Evolutionary conservation across 2,329 filamentous ascomycete genomes (phyloP).

Genomic region (Coleophoma eucalyptorum): DNA sequence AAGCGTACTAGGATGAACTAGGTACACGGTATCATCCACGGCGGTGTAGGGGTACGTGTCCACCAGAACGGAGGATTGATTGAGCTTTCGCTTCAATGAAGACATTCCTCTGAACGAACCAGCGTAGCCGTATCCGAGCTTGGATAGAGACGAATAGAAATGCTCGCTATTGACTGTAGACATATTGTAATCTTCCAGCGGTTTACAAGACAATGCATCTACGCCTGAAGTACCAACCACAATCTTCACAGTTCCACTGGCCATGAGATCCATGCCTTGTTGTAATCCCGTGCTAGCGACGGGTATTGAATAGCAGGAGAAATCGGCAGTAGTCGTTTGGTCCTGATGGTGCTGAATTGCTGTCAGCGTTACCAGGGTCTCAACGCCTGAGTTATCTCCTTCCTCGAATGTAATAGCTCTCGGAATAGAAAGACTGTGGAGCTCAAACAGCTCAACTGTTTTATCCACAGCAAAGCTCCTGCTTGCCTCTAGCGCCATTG

Average conservation of each 20-base stretch:
- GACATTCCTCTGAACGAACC: slow-evolving; percentile 10
- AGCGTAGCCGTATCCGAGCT: slow-evolving; percentile 13
- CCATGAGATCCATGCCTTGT: not conserved
- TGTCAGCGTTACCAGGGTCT: slow-evolving; percentile 10
- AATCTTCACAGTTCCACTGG: slow-evolving; percentile 1
- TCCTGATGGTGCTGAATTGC: slow-evolving; percentile 1
- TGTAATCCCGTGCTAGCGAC: not conserved
- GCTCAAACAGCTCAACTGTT: not conserved
- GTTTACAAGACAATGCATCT: slow-evolving; percentile 1
- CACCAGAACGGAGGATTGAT: slow-evolving; percentile 3
- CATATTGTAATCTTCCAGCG: slow-evolving; percentile 4
- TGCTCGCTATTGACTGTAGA: slow-evolving; percentile 8
- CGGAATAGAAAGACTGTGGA: slow-evolving; percentile 2
- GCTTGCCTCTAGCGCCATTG: slow-evolving; percentile 44
- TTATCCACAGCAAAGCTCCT: not conserved
- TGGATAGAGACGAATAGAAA: slow-evolving; percentile 11
- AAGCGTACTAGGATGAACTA: slow-evolving; percentile 53
- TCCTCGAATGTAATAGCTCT: slow-evolving; percentile 12
- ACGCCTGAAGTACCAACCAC: slow-evolving; percentile 1
- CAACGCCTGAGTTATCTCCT: slow-evolving; percentile 6
- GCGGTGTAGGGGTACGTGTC: not conserved
- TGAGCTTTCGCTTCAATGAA: slow-evolving; percentile 6
- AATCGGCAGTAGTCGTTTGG: slow-evolving; percentile 1
- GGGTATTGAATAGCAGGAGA: not conserved
- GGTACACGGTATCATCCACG: slow-evolving; percentile 2